Evolutionary conservation across 352 stramenopile genomes (phyloP).

Genomic region (Peronospora destructor): DNA sequence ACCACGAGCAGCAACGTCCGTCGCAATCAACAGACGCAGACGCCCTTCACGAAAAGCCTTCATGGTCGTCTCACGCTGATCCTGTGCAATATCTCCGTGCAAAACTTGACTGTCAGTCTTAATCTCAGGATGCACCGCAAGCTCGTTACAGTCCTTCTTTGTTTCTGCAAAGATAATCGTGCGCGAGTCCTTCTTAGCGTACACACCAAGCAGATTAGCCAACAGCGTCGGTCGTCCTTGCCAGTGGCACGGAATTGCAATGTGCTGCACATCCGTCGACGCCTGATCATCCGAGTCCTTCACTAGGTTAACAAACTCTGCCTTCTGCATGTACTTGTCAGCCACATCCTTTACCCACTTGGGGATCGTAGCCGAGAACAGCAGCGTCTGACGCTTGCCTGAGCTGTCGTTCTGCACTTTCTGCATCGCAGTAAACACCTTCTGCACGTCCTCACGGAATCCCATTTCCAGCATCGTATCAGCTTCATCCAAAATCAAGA

Average conservation of each 20-base stretch:
- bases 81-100: constrained; percentile 95
- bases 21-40: constrained; percentile 94
- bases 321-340: constrained; percentile 86
- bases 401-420: constrained; percentile 50
- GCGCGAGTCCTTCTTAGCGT: constrained; percentile 82
- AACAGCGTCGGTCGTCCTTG: constrained; percentile 72
- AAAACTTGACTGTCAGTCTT: constrained; percentile 86
- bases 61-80: constrained; percentile 96
- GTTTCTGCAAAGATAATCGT: constrained; percentile 93
- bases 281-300: constrained; percentile 85
- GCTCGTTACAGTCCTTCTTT: constrained; percentile 93
- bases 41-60: constrained; percentile 93
- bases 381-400: constrained; percentile 71
- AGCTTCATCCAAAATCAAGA: constrained; percentile 91
- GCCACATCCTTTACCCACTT: constrained; percentile 89
- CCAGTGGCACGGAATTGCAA: constrained; percentile 91
- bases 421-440: constrained; percentile 85
- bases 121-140: constrained; percentile 84
- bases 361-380: constrained; percentile 93
- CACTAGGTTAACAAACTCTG: constrained; percentile 89
- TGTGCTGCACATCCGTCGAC: constrained; percentile 89
- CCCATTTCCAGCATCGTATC: constrained; percentile 96
- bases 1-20: constrained; percentile 93
- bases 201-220: constrained; percentile 71
- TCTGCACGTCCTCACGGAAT: constrained; percentile 93